Conservation (phyloP, 2,329 filamentous ascomycete genomes). For the Phyllosticta citribraziliensis region DNA sequence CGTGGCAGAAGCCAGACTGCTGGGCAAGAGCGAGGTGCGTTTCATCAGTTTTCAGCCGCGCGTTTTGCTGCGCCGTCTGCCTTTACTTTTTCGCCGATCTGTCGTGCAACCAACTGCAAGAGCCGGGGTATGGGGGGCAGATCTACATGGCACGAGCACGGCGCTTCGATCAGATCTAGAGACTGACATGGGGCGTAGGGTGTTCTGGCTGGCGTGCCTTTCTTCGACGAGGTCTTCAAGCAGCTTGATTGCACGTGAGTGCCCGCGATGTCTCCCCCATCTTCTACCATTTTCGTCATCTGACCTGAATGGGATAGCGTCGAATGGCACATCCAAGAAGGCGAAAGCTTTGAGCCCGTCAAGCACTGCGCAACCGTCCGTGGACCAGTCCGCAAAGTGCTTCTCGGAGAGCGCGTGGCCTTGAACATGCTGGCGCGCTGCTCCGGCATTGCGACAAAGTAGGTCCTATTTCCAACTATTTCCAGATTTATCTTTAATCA, state of each 20-base stretch:
- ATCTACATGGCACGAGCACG: neutral
- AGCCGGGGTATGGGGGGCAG: neutral
- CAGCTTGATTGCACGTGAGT: slow-evolving; percentile 73
- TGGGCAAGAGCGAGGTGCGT: slow-evolving; percentile 48
- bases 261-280: neutral
- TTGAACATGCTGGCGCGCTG: slow-evolving; percentile 85
- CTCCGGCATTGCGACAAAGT: slow-evolving; percentile 73
- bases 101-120: neutral
- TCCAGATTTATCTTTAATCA: too few relatives aligned
- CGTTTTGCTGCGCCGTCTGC: neutral
- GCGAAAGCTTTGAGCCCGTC: slow-evolving; percentile 54
- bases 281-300: neutral
- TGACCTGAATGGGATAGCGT: slow-evolving; percentile 40
- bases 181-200: slow-evolving; percentile 39
- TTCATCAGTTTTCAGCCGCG: neutral
- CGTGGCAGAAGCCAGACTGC: slow-evolving; percentile 38
- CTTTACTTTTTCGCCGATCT: neutral
- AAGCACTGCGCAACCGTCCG: slow-evolving; percentile 67
- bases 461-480: too few relatives aligned
- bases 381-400: slow-evolving; percentile 70
- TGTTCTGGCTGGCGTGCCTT: slow-evolving; percentile 82
- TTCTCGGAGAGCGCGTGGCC: slow-evolving; percentile 89
- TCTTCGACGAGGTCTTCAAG: slow-evolving; percentile 86
- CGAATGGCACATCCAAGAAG: slow-evolving; percentile 77
- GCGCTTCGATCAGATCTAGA: neutral